Evolutionary conservation across 1,284 basidiomycete species (phyloP).

Genomic region (Mycena citricolor): DNA sequence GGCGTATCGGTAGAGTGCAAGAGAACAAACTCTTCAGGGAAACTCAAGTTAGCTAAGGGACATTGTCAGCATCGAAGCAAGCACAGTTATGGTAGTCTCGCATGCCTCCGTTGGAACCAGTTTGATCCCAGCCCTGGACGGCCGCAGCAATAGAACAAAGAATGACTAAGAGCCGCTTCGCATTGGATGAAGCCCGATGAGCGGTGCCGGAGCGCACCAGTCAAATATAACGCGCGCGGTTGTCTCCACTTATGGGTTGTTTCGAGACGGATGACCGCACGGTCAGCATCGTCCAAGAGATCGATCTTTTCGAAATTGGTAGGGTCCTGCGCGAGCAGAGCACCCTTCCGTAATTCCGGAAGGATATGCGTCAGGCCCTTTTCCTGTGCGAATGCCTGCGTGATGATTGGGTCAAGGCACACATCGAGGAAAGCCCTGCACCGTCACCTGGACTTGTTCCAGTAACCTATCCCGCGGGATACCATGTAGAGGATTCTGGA

Average conservation of each 20-base stretch:
- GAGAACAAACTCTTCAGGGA: constrained; percentile 20
- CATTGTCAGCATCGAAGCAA: too few relatives aligned
- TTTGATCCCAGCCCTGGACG: constrained; percentile 65
- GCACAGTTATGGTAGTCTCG: too few relatives aligned
- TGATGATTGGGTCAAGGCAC: too few relatives aligned
- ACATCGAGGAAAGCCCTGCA: too few relatives aligned
- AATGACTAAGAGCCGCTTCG: constrained; percentile 57
- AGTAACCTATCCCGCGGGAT: constrained; percentile 57
- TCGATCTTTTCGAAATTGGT: constrained; percentile 49
- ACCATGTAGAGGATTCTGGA: constrained; percentile 60
- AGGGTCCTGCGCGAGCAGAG: constrained; percentile 58
- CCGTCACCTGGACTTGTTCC: constrained; percentile 53
- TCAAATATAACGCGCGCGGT: constrained; percentile 50
- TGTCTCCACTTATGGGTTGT: constrained; percentile 46
- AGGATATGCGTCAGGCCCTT: constrained; percentile 47
- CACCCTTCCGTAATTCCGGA: constrained; percentile 51
- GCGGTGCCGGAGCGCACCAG: too few relatives aligned
- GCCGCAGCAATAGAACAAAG: constrained; percentile 59
- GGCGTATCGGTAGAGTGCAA: background rate
- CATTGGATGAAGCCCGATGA: too few relatives aligned
- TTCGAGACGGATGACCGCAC: constrained; percentile 49
- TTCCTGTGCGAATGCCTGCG: constrained; percentile 43
- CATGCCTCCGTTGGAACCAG: constrained; percentile 50
- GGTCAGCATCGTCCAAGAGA: constrained; percentile 54
- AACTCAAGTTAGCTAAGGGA: constrained; percentile 23